Evolutionary conservation across 1,284 basidiomycete species (phyloP), one percentile per base, ranked within the genome.

Genomic region (Cutaneotrichosporon daszewskae): DNA sequence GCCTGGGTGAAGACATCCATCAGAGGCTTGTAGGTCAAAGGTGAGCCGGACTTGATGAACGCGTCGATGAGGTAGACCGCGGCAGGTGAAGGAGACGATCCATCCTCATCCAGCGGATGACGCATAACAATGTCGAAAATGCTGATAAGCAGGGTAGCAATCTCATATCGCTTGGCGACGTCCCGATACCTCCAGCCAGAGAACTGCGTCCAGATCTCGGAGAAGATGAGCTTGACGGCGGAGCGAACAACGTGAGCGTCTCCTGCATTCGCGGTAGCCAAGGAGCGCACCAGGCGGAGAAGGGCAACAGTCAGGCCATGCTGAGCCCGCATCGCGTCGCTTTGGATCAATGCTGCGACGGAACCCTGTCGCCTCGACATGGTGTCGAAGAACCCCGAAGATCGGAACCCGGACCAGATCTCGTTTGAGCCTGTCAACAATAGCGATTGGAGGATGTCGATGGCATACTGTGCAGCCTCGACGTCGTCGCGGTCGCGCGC

Each of bases 181-280:
- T 64, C 59, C 18, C 46, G 40, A 37, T 63, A 68, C 28, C 64
- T 39, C 67, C 67, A 69, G 1, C 55, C 60, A 2, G 53, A 55
- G 45, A 58, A 64, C 37, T 58, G 56, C 19, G 49, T 43, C 64
- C 65, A 69, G 11, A 67, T 47, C 24, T 66, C 57, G 24, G 37
- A 27, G 38, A 57, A 53, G 11, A 60, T 51, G 6, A 65, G 51
- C 19, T 61, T 60, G n/a, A 68, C 44, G 5, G 63, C 61, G 1
- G 62, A 51, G 6, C 54, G 51, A 5, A 68, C 36, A 18, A 63
- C 47, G 14, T 53, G 47, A 12, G 57, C 43, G 22, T 54, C 54
- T 12, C 44, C 47, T 4, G 39, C 32, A 9, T 51, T 54, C 20
- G 46, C 46, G 7, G 54, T 43, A 2, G 40, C 48, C 14, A 69